A percentile compares a stretch with the other conserved stretches of the same genome.
These are phyloP conservation scores for Kluyveromyces wickerhamii DNA, from an alignment of 805 yeast genomes.

Conservation along the genomic window DNA sequence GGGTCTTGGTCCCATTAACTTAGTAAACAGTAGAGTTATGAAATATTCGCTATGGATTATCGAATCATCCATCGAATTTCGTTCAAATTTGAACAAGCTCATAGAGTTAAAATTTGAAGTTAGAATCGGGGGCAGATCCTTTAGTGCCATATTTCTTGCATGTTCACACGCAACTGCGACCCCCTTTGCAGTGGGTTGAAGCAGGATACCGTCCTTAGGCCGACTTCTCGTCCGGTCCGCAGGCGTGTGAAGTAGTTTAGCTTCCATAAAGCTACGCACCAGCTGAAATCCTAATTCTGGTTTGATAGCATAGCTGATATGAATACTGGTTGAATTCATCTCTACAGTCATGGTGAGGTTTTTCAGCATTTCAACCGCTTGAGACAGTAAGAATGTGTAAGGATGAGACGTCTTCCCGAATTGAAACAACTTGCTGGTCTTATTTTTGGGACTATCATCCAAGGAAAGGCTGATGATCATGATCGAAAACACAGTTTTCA, in stretches of 20 bases:
- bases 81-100: conserved; percentile 60
- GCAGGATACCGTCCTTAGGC: conserved; percentile 35
- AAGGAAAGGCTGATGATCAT: conserved; percentile 38
- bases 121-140: conserved; percentile 41
- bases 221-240: conserved; percentile 55
- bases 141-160: conserved; percentile 48
- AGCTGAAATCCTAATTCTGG: conserved; percentile 41
- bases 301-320: conserved; percentile 47
- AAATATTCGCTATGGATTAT: conserved; percentile 56
- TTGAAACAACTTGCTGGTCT: conserved; percentile 19
- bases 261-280: conserved; percentile 45
- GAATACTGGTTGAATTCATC: conserved; percentile 42
- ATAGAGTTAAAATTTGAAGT: conserved; percentile 58
- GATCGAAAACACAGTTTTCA: conserved; percentile 53
- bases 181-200: conserved; percentile 93
- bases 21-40: conserved; percentile 53
- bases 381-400: conserved; percentile 43
- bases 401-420: conserved; percentile 33
- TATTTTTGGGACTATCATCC: conserved; percentile 24
- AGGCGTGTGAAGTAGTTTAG: conserved; percentile 66
- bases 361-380: conserved; percentile 47
- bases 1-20: conserved; percentile 57
- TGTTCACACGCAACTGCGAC: conserved; percentile 59
- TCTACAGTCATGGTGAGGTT: conserved; percentile 41
- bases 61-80: conserved; percentile 49